These are phyloP conservation scores for Hymenoscyphus occultus DNA, from an alignment of 2,329 filamentous ascomycete species.

Conservation along the genomic window DNA sequence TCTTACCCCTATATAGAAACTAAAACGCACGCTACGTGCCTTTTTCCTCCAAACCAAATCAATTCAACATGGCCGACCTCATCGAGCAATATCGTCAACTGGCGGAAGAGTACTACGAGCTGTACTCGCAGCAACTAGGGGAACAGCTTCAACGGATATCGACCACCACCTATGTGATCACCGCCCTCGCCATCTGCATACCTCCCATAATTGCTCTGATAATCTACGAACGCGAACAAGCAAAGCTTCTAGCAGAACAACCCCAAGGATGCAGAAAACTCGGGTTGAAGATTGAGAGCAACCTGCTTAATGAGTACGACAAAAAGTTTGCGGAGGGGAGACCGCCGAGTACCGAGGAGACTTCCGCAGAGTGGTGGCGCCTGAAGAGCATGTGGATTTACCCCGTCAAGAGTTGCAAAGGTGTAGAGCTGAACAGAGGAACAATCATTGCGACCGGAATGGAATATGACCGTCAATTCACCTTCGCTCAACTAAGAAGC, in stretches of 20 bases:
- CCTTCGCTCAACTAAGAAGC: slow-evolving; percentile 67
- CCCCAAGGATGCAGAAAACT: slow-evolving; percentile 51
- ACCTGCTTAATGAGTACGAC: slow-evolving; percentile 55
- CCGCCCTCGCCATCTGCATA: slow-evolving; percentile 34
- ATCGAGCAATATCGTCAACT: slow-evolving; percentile 30
- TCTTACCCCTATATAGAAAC: slow-evolving; percentile 21
- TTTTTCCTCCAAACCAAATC: slow-evolving; percentile 15
- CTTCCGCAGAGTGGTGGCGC: slow-evolving; percentile 41
- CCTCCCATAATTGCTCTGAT: slow-evolving; percentile 34
- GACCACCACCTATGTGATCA: slow-evolving; percentile 33
- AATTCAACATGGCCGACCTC: slow-evolving; percentile 27
- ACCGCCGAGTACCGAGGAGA: slow-evolving; percentile 36
- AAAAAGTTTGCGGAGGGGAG: slow-evolving; percentile 45
- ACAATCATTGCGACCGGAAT: slow-evolving; percentile 67
- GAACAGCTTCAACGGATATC: slow-evolving; percentile 32
- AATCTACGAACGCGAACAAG: slow-evolving; percentile 35
- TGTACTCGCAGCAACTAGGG: slow-evolving; percentile 31
- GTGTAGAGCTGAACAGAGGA: slow-evolving; percentile 67
- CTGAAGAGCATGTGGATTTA: slow-evolving; percentile 75
- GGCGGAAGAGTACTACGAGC: slow-evolving; percentile 29
- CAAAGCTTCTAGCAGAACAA: slow-evolving; percentile 34
- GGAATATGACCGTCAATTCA: slow-evolving; percentile 78
- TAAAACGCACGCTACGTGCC: slow-evolving; percentile 31
- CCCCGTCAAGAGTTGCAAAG: slow-evolving; percentile 78
- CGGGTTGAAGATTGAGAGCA: slow-evolving; percentile 47